These are phyloP conservation scores for Brassica juncea DNA, from an alignment of 345 rosid genomes.

Conservation along the genomic window DNA sequence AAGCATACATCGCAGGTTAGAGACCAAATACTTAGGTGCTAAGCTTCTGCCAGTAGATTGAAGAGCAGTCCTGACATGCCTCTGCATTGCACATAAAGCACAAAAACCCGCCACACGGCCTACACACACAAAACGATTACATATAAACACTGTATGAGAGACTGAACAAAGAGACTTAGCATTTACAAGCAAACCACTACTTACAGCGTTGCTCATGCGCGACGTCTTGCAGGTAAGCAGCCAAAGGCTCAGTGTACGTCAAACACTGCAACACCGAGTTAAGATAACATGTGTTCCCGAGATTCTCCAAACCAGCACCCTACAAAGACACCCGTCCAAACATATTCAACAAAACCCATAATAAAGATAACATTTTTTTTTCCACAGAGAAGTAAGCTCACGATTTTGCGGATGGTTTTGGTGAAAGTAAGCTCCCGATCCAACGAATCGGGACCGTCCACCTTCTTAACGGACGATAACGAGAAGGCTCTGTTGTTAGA, in stretches of 20 bases:
- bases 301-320: slow-evolving; percentile 97
- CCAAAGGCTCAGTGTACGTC: slow-evolving; percentile 93
- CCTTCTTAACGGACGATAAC: slow-evolving; percentile 41
- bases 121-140: slow-evolving; percentile 44
- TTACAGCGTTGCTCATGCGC: slow-evolving; percentile 78
- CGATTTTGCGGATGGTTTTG: slow-evolving; percentile 71
- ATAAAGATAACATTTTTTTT: neutral
- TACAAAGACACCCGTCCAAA: slow-evolving; percentile 37
- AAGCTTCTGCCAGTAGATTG: slow-evolving; percentile 71
- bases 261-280: slow-evolving; percentile 94
- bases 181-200: slow-evolving; percentile 27
- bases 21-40: slow-evolving; percentile 84
- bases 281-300: slow-evolving; percentile 97
- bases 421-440: slow-evolving; percentile 74
- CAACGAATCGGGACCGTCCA: slow-evolving; percentile 51
- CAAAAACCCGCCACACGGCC: slow-evolving; percentile 93
- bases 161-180: neutral
- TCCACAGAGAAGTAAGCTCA: slow-evolving; percentile 42
- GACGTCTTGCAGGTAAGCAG: slow-evolving; percentile 82
- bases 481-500: slow-evolving; percentile 19
- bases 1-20: slow-evolving; percentile 89
- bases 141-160: neutral
- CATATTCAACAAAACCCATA: neutral
- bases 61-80: slow-evolving; percentile 81
- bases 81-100: slow-evolving; percentile 96